Evolutionary conservation across 169 alveolate genomes (phyloP).

Genomic region (Perkinsus olseni): DNA sequence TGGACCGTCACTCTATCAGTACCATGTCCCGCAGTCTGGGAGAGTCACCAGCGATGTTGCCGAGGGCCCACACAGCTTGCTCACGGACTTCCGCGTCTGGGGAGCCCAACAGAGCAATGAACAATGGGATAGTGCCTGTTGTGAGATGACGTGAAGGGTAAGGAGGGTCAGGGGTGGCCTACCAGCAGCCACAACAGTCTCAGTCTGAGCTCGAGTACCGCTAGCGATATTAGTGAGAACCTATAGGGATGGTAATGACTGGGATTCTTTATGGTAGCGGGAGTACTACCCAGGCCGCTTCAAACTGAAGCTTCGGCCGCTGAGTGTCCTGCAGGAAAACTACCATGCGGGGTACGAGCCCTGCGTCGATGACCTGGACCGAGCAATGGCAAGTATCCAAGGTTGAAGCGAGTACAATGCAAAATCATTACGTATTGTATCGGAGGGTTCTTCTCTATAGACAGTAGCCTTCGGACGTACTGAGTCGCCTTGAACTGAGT

Average conservation of each 20-base stretch:
- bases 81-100: constrained; percentile 88
- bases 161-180: background rate
- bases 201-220: constrained; percentile 88
- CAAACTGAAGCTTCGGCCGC: constrained; percentile 90
- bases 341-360: constrained; percentile 88
- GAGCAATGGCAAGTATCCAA: too few relatives aligned
- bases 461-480: constrained; percentile 74
- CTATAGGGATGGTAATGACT: constrained; percentile 36
- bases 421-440: constrained; percentile 65
- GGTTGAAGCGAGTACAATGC: too few relatives aligned
- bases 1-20: too few relatives aligned
- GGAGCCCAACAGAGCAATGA: constrained; percentile 66
- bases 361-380: constrained; percentile 82
- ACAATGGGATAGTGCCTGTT: constrained; percentile 67
- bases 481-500: constrained; percentile 26
- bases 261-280: background rate
- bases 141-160: constrained; percentile 23
- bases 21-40: constrained; percentile 84
- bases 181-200: constrained; percentile 64
- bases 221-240: constrained; percentile 90
- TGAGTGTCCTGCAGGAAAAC: constrained; percentile 62
- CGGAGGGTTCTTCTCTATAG: constrained; percentile 85
- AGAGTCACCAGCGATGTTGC: constrained; percentile 96
- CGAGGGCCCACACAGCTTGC: constrained; percentile 96
- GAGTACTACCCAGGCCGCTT: constrained; percentile 76